These are phyloP conservation scores for Iris pallida DNA, from an alignment of 116 monocot species.

Conservation along the genomic window DNA sequence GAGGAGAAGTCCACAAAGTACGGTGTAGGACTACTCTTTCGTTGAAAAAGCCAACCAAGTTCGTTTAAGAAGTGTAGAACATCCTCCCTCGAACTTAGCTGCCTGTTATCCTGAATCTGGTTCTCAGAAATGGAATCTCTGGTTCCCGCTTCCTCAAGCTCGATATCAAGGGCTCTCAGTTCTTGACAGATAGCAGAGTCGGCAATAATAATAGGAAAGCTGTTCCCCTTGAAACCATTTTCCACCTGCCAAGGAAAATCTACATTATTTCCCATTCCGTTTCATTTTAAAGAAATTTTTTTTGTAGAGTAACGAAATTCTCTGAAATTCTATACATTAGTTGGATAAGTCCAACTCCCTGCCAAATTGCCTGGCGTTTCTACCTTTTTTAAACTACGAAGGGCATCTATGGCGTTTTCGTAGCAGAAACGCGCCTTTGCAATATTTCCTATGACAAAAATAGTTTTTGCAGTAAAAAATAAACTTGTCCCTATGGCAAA, in stretches of 20 bases:
- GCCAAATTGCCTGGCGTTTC: no score
- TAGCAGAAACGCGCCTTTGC: no score
- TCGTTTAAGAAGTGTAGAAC: constrained; percentile 80
- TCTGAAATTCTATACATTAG: no score
- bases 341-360: no score
- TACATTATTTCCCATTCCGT: no score
- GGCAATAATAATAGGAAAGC: constrained; percentile 88
- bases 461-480: no score
- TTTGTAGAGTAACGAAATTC: no score
- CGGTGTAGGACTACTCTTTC: constrained; percentile 11
- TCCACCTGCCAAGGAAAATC: constrained; percentile 57
- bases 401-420: no score
- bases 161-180: constrained; percentile 67
- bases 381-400: no score
- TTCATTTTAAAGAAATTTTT: no score
- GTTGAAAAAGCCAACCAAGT: constrained; percentile 96
- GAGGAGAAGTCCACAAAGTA: constrained; percentile 41
- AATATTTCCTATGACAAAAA: no score
- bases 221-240: constrained; percentile 90
- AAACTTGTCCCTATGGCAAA: no score
- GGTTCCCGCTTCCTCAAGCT: constrained; percentile 34
- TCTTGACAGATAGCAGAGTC: constrained; percentile 70
- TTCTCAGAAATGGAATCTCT: constrained; percentile 29
- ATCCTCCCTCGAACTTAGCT: constrained; percentile 46
- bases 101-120: constrained; percentile 22